Conservation (phyloP, 805 yeast species). For the Hanseniaspora valbyensis region DNA sequence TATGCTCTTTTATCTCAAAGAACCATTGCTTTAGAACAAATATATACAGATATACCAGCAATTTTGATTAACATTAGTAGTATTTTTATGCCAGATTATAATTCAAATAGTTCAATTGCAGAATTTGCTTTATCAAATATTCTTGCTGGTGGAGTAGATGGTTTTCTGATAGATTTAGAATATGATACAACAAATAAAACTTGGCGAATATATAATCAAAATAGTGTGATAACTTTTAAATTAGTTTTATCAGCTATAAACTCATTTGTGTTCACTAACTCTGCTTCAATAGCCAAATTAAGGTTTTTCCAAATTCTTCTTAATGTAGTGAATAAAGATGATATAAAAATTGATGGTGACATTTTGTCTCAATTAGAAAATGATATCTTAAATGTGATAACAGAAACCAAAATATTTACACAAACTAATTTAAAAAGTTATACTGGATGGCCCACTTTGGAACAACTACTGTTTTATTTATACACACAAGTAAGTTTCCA, state of each 20-base stretch:
- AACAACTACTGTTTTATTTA: background rate
- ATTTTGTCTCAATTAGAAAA: background rate
- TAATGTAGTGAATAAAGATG: conserved; percentile 2
- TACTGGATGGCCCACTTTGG: conserved; percentile 5
- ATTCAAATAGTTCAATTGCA: background rate
- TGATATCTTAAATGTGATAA: background rate
- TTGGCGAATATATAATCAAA: conserved; percentile 4
- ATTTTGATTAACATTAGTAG: conserved; percentile 3
- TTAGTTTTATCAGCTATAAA: background rate
- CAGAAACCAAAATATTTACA: background rate
- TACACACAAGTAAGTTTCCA: conserved; percentile 4
- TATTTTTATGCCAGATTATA: background rate
- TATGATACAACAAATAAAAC: background rate
- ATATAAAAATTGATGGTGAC: background rate
- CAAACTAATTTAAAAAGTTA: background rate
- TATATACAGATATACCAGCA: background rate
- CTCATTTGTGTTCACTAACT: background rate
- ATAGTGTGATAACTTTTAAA: background rate
- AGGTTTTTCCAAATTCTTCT: background rate
- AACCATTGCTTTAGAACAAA: background rate
- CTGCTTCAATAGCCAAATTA: background rate
- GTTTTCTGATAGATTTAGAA: conserved; percentile 7
- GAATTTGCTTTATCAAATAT: background rate
- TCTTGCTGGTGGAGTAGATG: background rate
- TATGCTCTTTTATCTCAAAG: conserved; percentile 10